A percentile compares a stretch with the other conserved stretches of the same genome.
Evolutionary conservation across 2,329 filamentous ascomycete genomes (phyloP).

Genomic region (Alternaria sp.): DNA sequence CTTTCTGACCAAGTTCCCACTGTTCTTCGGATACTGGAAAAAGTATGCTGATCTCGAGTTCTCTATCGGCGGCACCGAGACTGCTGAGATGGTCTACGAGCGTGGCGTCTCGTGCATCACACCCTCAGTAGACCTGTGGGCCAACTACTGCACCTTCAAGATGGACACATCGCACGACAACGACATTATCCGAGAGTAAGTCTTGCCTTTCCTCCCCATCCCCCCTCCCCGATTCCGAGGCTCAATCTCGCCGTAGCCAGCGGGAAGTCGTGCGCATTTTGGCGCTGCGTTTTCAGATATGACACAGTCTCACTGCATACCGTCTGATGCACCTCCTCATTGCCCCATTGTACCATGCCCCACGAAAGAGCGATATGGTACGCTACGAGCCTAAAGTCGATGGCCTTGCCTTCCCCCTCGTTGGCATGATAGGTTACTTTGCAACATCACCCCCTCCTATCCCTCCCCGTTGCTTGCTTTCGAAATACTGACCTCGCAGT

Average conservation of each 20-base stretch:
- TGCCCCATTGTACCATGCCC: conserved; percentile 37
- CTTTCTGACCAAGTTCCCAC: conserved; percentile 92
- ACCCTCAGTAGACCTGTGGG: conserved; percentile 95
- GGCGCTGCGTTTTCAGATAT: conserved; percentile 28
- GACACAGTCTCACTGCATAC: conserved; percentile 32
- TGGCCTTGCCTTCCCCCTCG: conserved; percentile 18
- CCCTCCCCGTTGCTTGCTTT: not conserved
- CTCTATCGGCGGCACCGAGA: conserved; percentile 94
- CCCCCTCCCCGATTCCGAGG: conserved; percentile 30
- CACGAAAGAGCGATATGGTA: conserved; percentile 21
- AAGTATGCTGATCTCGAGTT: conserved; percentile 99
- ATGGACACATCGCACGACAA: conserved; percentile 96
- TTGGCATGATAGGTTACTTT: conserved; percentile 23
- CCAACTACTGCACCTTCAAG: conserved; percentile 97
- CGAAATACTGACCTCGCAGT: conserved; percentile 59
- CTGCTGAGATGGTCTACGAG: conserved; percentile 98
- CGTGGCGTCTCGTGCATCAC: conserved; percentile 92
- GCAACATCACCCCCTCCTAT: conserved; percentile 25
- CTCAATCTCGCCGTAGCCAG: conserved; percentile 42
- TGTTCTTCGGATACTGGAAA: conserved; percentile 99
- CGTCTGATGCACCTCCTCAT: conserved; percentile 52
- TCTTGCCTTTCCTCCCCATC: conserved; percentile 54
- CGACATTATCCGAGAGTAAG: conserved; percentile 99
- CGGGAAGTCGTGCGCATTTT: conserved; percentile 21
- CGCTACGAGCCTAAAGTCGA: conserved; percentile 22